phyloP scores from a whole-genome alignment of 192 early-diverging fungal species.

The Rhizophlyctis rosea region DNA sequence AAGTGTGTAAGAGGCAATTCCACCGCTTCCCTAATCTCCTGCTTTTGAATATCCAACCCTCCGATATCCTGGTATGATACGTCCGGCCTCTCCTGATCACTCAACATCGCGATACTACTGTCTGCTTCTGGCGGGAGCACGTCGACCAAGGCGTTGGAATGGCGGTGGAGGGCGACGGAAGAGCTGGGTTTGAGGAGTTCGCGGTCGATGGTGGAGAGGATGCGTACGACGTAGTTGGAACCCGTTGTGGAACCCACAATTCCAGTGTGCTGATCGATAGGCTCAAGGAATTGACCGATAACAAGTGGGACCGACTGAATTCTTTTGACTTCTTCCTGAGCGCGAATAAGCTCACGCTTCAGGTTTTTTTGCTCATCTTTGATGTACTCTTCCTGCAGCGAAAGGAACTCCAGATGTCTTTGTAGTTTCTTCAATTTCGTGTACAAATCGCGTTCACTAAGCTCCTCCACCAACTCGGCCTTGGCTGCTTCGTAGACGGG shows the following conservation, averaged over 20 bases:
- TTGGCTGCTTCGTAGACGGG: constrained; percentile 28
- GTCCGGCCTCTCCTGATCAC: constrained; percentile 65
- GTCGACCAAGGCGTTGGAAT: constrained; percentile 96
- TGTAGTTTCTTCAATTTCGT: constrained; percentile 92
- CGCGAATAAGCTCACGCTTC: constrained; percentile 88
- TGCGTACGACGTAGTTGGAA: constrained; percentile 87
- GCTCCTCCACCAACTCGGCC: constrained; percentile 46
- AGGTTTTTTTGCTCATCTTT: constrained; percentile 98
- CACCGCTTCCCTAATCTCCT: constrained; percentile 98
- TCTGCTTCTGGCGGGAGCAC: constrained; percentile 90
- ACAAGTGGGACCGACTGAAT: constrained; percentile 97
- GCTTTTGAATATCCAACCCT: constrained; percentile 94
- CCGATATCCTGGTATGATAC: constrained; percentile 97
- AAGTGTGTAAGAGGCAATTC: constrained; percentile 97
- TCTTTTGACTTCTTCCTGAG: constrained; percentile 97
- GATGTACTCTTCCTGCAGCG: constrained; percentile 98
- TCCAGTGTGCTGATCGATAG: constrained; percentile 93
- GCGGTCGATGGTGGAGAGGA: constrained; percentile 94
- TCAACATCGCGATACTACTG: constrained; percentile 85
- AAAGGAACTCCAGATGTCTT: constrained; percentile 90
- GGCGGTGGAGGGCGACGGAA: constrained; percentile 92
- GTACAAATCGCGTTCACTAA: constrained; percentile 84
- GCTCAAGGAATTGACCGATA: constrained; percentile 97
- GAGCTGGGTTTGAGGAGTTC: constrained; percentile 93
- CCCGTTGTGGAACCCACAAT: constrained; percentile 94